phyloP scores from a whole-genome alignment of 169 alveolate species.

The Plasmodium coatneyi region DNA sequence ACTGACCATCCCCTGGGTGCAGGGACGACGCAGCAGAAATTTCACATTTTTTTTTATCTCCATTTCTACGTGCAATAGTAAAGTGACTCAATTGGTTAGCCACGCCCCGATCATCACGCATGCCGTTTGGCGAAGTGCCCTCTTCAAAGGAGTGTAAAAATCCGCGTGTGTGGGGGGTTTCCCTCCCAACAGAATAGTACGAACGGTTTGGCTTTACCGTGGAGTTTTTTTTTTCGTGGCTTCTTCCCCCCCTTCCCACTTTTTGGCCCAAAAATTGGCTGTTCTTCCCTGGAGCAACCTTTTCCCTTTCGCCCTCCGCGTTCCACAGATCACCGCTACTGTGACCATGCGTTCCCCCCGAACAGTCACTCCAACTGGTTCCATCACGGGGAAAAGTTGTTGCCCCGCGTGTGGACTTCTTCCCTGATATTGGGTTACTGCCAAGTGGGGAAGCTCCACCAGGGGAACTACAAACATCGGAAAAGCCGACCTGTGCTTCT shows the following conservation, averaged over 20 bases:
- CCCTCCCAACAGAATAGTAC: not conserved
- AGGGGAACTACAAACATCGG: not conserved
- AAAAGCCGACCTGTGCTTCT: not conserved
- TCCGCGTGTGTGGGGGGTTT: not conserved
- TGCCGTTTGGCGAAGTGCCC: not conserved
- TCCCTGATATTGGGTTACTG: not conserved
- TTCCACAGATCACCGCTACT: not conserved
- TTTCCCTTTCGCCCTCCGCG: no score
- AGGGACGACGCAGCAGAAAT: not conserved
- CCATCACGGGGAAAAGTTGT: not conserved
- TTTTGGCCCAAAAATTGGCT: not conserved
- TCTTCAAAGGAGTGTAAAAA: not conserved
- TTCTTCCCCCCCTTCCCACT: not conserved
- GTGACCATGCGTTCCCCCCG: not conserved
- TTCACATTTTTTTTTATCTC: not conserved
- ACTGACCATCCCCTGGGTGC: not conserved
- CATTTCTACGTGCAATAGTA: not conserved
- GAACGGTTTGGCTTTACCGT: not conserved
- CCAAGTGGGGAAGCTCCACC: not conserved
- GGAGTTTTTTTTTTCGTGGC: not conserved
- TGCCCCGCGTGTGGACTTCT: not conserved
- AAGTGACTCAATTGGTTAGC: not conserved
- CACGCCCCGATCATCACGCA: not conserved
- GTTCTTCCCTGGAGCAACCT: no score
- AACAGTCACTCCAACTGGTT: not conserved